phyloP scores from a whole-genome alignment of 257 asterid species.

The Solanum sitiens region DNA sequence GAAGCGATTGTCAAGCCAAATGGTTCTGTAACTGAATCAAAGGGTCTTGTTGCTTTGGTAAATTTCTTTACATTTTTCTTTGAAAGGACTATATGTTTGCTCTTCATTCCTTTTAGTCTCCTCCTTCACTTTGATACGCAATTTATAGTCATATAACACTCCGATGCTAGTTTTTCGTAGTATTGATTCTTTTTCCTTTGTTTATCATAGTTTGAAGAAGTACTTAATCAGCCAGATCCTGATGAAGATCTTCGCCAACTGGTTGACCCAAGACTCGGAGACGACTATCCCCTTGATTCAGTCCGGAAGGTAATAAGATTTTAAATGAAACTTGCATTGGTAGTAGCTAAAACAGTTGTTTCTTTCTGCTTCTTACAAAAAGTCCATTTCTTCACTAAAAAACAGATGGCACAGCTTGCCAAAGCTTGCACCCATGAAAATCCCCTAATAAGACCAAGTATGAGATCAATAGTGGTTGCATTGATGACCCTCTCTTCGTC shows the following conservation, averaged over 20 bases:
- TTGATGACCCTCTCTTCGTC: slow-evolving; percentile 84
- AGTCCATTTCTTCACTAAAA: background rate
- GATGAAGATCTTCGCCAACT: slow-evolving; percentile 41
- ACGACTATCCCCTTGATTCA: slow-evolving; percentile 58
- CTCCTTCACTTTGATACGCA: background rate
- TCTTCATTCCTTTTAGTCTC: background rate
- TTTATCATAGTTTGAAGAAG: slow-evolving; percentile 69
- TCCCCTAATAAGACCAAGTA: slow-evolving; percentile 77
- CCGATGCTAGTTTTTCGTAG: background rate
- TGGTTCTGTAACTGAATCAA: slow-evolving; percentile 53
- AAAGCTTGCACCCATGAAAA: slow-evolving; percentile 80
- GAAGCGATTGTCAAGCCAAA: slow-evolving; percentile 69
- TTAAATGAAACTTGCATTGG: background rate
- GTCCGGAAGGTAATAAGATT: slow-evolving; percentile 43
- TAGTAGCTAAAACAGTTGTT: background rate
- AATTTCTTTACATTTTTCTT: slow-evolving; percentile 1
- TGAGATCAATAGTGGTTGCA: slow-evolving; percentile 85
- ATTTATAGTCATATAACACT: background rate
- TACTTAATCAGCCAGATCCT: slow-evolving; percentile 44
- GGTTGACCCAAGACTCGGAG: slow-evolving; percentile 74
- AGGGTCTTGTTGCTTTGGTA: slow-evolving; percentile 81
- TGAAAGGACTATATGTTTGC: background rate
- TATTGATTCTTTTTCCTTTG: background rate
- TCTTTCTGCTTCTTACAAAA: background rate
- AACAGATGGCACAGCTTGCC: slow-evolving; percentile 76